phyloP scores from a whole-genome alignment of 768 basidiomycete genomes.

The Leccinum fibrillosum region DNA sequence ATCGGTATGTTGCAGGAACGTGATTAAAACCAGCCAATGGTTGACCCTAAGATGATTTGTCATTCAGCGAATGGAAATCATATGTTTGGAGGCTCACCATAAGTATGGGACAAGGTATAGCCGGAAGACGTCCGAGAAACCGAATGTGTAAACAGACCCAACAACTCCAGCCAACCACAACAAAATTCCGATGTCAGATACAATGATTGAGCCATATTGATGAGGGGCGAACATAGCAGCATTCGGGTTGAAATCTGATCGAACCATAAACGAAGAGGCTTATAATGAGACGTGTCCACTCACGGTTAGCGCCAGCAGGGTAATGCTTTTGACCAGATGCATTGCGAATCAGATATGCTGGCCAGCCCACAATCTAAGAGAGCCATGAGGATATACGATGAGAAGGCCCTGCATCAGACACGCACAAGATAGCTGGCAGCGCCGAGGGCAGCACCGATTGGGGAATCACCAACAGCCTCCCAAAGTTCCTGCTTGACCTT shows the following conservation, averaged over 20 bases:
- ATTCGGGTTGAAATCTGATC: conserved; percentile 69
- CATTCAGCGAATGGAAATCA: neutral
- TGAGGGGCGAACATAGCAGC: conserved; percentile 83
- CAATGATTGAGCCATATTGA: conserved; percentile 70
- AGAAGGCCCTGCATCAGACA: conserved; percentile 1
- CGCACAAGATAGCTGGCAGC: conserved; percentile 60
- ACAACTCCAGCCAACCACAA: conserved; percentile 63
- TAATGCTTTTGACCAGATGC: conserved; percentile 84
- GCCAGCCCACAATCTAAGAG: conserved; percentile 76
- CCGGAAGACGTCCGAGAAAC: conserved; percentile 70
- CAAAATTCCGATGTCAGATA: conserved; percentile 80
- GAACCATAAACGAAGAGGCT: neutral
- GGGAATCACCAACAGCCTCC: conserved; percentile 91
- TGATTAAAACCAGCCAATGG: conserved; percentile 96
- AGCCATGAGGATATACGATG: neutral
- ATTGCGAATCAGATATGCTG: conserved; percentile 76
- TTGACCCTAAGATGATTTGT: conserved; percentile 52
- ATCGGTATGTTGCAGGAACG: conserved; percentile 98
- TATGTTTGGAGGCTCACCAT: conserved; percentile 41
- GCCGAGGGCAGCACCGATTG: conserved; percentile 60
- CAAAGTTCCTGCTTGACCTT: conserved; percentile 70
- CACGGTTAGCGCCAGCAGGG: conserved; percentile 76
- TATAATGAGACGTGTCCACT: conserved; percentile 26
- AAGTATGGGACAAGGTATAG: conserved; percentile 89
- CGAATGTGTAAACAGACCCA: conserved; percentile 55